Evolutionary conservation across 192 early-diverging fungal species (phyloP).

Genomic region (Powellomyces hirtus): DNA sequence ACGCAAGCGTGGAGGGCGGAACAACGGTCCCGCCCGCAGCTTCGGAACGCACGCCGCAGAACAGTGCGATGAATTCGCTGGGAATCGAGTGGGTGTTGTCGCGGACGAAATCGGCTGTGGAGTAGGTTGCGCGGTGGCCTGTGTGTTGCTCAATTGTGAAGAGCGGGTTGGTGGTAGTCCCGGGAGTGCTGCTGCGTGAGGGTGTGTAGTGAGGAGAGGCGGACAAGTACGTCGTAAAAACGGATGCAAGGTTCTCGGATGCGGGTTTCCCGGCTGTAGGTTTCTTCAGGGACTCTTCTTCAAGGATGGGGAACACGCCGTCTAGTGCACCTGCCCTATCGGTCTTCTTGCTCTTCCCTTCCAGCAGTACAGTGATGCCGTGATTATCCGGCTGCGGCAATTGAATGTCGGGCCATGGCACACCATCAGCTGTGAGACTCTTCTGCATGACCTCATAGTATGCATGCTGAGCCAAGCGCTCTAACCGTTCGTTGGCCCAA

Average conservation of each 20-base stretch:
- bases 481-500: conserved; percentile 53
- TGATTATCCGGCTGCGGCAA: not conserved
- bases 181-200: too few relatives aligned
- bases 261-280: too few relatives aligned
- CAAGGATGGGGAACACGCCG: conserved; percentile 13
- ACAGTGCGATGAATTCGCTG: conserved; percentile 76
- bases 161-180: too few relatives aligned
- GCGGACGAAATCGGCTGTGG: conserved; percentile 65
- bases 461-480: conserved; percentile 53
- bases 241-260: not conserved
- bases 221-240: not conserved
- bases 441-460: conserved; percentile 51
- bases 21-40: conserved; percentile 15
- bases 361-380: not conserved
- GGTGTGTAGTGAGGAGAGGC: too few relatives aligned
- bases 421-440: conserved; percentile 30
- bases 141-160: not conserved
- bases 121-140: conserved; percentile 53
- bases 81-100: conserved; percentile 52
- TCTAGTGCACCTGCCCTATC: conserved; percentile 43
- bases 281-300: not conserved
- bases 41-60: conserved; percentile 42
- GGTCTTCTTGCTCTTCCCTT: conserved; percentile 43
- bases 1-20: conserved; percentile 52
- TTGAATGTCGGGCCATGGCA: conserved; percentile 8